Evolutionary conservation across 1,139 yeast species (phyloP).

Genomic region (Kodamaea derodonti): DNA sequence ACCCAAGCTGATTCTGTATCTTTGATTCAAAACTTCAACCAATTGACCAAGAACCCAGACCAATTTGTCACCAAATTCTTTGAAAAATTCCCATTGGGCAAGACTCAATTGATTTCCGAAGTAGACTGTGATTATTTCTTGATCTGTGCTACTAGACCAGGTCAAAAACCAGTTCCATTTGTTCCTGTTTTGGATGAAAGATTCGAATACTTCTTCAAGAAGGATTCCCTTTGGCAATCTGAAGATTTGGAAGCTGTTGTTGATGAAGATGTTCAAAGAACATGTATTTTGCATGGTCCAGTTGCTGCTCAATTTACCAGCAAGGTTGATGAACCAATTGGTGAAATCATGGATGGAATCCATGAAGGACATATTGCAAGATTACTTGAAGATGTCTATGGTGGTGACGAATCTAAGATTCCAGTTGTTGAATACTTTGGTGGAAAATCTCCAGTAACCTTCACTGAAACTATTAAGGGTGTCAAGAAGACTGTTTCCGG

Average conservation of each 20-base stretch:
- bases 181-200: slow-evolving; percentile 93
- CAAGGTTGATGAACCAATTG: slow-evolving; percentile 86
- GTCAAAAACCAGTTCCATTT: slow-evolving; percentile 96
- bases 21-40: slow-evolving; percentile 67
- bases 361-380: slow-evolving; percentile 84
- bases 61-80: slow-evolving; percentile 57
- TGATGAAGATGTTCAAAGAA: slow-evolving; percentile 94
- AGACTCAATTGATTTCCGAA: slow-evolving; percentile 80
- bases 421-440: slow-evolving; percentile 92
- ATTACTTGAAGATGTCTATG: slow-evolving; percentile 66
- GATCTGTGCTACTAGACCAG: slow-evolving; percentile 75
- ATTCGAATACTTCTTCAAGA: slow-evolving; percentile 94
- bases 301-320: slow-evolving; percentile 94
- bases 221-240: slow-evolving; percentile 98
- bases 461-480: slow-evolving; percentile 23
- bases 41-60: slow-evolving; percentile 62
- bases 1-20: slow-evolving; percentile 50
- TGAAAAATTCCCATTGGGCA: slow-evolving; percentile 67
- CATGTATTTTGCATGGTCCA: slow-evolving; percentile 97
- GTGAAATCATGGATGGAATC: slow-evolving; percentile 80
- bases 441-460: slow-evolving; percentile 49
- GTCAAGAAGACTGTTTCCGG: slow-evolving; percentile 30
- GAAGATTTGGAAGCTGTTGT: slow-evolving; percentile 96
- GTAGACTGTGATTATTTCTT: slow-evolving; percentile 95
- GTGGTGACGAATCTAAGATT: slow-evolving; percentile 62